Evolutionary conservation across 2,329 filamentous ascomycete species (phyloP), one percentile per base, ranked within the genome.

Genomic region (Metarhizium sp.): DNA sequence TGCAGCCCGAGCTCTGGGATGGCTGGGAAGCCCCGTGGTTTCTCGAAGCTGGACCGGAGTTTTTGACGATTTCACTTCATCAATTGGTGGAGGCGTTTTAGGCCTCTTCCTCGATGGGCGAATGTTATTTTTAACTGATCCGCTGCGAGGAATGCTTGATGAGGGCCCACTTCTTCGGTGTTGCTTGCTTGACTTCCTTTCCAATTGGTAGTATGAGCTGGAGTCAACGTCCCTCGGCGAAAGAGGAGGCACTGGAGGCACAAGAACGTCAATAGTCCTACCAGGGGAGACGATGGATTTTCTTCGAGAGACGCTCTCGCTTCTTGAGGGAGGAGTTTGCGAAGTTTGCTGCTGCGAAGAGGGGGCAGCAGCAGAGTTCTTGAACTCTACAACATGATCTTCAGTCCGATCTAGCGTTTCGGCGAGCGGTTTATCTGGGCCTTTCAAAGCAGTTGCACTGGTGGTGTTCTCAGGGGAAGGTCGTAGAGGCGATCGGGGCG

Each of bases 11-110:
- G 74, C 69, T 38, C 71, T 69, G 3, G 78, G 78, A 50, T 79
- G 78, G 2, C 69, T 69, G 1, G 78, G 78, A 14, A 81, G 67
- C 2, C 78, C 78, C 1, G 69, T 72, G 0, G 71, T 75, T 4
- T 73, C 67, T n/a, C 74, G 69, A 57, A 71, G 69, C 57, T 77
- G 75, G 4, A 76, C 66, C 6, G 72, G 69, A 2, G 69, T 63
- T 29, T 68, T 62, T 16, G 69, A 62, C 0, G 68, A 62, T 4
- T 64, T 55, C 16, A 62, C 61, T 16, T 55, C 46, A 13, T 57
- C 59, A 30, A 62, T 57, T 11, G 59, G 49, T 8, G 60, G 56
- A 4, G 59, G 59, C 8, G 62, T 61, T 8, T 57, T 46, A 6
- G 64, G 63, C 16, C 58, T 59, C 38, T 66, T 61, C 18, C 64